Percentiles rank a stretch among this genome's conserved stretches.
These are phyloP conservation scores for Skeletonema marinoi DNA, from an alignment of 108 stramenopile species.

Conservation along the genomic window DNA sequence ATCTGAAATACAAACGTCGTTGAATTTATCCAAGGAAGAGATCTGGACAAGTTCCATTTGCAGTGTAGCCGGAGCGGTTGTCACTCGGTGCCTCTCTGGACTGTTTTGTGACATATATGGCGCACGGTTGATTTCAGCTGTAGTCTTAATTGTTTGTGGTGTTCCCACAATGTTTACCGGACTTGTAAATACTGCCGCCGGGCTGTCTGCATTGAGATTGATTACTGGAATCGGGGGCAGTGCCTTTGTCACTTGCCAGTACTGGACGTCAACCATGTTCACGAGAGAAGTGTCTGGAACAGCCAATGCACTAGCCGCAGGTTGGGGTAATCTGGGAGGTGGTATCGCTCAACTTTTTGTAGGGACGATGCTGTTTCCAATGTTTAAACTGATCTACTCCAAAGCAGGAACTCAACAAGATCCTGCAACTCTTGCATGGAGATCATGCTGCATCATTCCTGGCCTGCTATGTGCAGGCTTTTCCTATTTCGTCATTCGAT, in stretches of 20 bases:
- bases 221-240: constrained; percentile 82
- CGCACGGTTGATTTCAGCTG: constrained; percentile 53
- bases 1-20: constrained; percentile 53
- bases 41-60: constrained; percentile 65
- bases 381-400: constrained; percentile 72
- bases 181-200: constrained; percentile 70
- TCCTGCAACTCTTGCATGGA: constrained; percentile 72
- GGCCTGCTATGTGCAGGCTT: constrained; percentile 61
- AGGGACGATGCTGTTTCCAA: constrained; percentile 73
- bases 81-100: constrained; percentile 71
- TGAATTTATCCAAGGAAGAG: constrained; percentile 57
- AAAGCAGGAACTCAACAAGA: constrained; percentile 22
- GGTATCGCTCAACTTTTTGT: constrained; percentile 68
- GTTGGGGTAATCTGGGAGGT: constrained; percentile 93
- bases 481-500: constrained; percentile 43
- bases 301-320: constrained; percentile 87
- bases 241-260: constrained; percentile 83
- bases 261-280: constrained; percentile 91
- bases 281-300: constrained; percentile 83
- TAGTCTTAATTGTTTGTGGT: constrained; percentile 54
- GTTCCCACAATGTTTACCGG: constrained; percentile 87
- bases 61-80: constrained; percentile 59
- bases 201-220: constrained; percentile 69
- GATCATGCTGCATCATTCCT: constrained; percentile 75
- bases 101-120: constrained; percentile 82